phyloP scores from a whole-genome alignment of 805 yeast genomes.

The Candida corydali region DNA sequence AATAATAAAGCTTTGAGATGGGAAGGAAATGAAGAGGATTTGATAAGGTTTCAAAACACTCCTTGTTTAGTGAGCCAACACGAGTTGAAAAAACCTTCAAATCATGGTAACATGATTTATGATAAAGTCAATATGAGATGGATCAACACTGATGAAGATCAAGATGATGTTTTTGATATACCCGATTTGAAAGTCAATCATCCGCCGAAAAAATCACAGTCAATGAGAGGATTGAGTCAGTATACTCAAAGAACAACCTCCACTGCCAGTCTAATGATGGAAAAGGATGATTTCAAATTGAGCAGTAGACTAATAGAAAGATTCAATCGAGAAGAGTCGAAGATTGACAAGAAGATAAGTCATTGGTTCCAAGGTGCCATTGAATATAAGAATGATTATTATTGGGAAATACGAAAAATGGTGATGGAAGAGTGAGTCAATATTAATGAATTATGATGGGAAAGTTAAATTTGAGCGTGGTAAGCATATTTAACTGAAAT shows the following conservation, averaged over 20 bases:
- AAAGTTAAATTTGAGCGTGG: too few relatives aligned
- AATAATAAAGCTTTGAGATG: conserved; percentile 50
- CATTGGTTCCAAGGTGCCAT: conserved; percentile 29
- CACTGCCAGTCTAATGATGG: conserved; percentile 10
- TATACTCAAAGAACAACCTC: conserved; percentile 37
- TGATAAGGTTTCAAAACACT: conserved; percentile 46
- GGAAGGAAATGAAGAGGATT: conserved; percentile 65
- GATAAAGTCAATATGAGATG: conserved; percentile 55
- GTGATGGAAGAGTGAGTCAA: conserved; percentile 30
- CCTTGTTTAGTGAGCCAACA: conserved; percentile 35
- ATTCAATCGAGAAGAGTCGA: conserved; percentile 34
- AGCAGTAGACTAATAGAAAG: conserved; percentile 24
- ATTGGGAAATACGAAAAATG: conserved; percentile 43
- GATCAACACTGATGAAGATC: conserved; percentile 44
- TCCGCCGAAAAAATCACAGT: conserved; percentile 5
- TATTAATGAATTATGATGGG: not conserved
- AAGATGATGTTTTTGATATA: conserved; percentile 43
- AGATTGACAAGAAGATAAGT: conserved; percentile 27
- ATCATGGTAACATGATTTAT: conserved; percentile 48
- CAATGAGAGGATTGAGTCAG: conserved; percentile 29
- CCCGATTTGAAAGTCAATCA: conserved; percentile 36
- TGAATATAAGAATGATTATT: conserved; percentile 23
- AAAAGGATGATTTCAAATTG: conserved; percentile 24
- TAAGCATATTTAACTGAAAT: too few relatives aligned
- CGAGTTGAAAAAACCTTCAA: conserved; percentile 12